Evolutionary conservation across 129 eudicot genomes (phyloP), one percentile per base, ranked within the genome.

Genomic region (Rutidosis leptorrhynchoides): DNA sequence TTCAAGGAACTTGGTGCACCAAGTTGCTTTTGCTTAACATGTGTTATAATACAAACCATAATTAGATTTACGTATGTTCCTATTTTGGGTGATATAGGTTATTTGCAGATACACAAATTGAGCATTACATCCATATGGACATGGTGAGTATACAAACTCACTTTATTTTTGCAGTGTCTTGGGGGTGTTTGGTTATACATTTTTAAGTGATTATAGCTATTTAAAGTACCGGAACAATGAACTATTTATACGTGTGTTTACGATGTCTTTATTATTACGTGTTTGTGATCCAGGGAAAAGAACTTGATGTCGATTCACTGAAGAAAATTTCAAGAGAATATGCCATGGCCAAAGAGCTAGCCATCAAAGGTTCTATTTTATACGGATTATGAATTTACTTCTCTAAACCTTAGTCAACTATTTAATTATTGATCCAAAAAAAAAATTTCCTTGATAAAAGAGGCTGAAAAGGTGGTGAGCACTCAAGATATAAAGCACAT

Each of bases 51-150:
- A 22, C n/a, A 29, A 71, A 29, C 9, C 2, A 37, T 45, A 54
- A 14, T 78, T 3, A 30, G 56, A 65, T 69, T 69, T 71, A 51
- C 48, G 54, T 19, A 2, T 4, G 9, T 76, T 60, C 46, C 46
- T 63, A 25, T 62, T 46, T 17, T 60, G 58, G 6, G 32, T 30
- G 17, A 62, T n/a, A 64, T 46, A 91, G 96, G 84, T 76, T 91
- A 70, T 85, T 91, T 73, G 75, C 81, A 16, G 66, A 87, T 53
- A 79, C 88, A 6, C 64, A 79, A 62, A 79, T 85, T 46, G 90
- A 88, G 71, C 80, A 70, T 16, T 91, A 85, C 79, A 80, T 85
- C 58, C 87, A 88, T 80, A 83, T 91, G 96, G 90, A 88, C 82
- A 55, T 88, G 86, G 97, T 84, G 78, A 76, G 85, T 62, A 54